Conservation (phyloP, 2,329 filamentous ascomycete species). For the Trichoderma koningiopsis region DNA sequence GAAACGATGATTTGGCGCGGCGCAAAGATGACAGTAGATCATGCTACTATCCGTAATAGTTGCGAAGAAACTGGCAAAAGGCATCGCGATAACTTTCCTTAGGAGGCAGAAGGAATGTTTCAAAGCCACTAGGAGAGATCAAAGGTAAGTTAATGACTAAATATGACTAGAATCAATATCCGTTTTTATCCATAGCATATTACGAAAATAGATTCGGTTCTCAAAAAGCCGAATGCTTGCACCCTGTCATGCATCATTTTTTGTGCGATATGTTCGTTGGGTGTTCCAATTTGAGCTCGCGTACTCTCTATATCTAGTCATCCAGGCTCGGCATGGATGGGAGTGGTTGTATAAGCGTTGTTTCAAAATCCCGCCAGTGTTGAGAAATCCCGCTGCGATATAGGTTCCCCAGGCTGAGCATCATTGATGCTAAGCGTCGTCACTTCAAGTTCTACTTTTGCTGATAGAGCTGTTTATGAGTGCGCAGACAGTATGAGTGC, state of each 20-base stretch:
- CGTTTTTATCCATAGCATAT: not conserved
- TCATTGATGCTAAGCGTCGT: not conserved
- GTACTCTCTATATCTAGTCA: not conserved
- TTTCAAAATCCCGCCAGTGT: not conserved
- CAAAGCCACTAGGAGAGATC: not conserved
- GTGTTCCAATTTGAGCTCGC: not conserved
- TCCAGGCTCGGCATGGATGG: not conserved
- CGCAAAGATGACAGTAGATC: not conserved
- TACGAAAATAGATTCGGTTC: not conserved
- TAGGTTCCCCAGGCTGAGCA: slow-evolving; percentile 72
- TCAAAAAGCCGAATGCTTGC: not conserved
- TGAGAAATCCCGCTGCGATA: slow-evolving; percentile 57
- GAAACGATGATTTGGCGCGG: not conserved
- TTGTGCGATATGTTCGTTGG: not conserved
- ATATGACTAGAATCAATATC: not conserved
- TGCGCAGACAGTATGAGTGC: not conserved
- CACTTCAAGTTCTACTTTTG: not conserved
- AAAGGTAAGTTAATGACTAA: not conserved
- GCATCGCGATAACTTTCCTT: not conserved
- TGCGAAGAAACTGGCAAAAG: not conserved
- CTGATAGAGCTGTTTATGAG: not conserved
- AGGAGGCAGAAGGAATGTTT: not conserved
- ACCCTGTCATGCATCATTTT: not conserved
- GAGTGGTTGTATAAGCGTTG: not conserved
- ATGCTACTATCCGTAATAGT: not conserved